phyloP scores from a whole-genome alignment of 257 asterid genomes.

The Prunella vulgaris region DNA sequence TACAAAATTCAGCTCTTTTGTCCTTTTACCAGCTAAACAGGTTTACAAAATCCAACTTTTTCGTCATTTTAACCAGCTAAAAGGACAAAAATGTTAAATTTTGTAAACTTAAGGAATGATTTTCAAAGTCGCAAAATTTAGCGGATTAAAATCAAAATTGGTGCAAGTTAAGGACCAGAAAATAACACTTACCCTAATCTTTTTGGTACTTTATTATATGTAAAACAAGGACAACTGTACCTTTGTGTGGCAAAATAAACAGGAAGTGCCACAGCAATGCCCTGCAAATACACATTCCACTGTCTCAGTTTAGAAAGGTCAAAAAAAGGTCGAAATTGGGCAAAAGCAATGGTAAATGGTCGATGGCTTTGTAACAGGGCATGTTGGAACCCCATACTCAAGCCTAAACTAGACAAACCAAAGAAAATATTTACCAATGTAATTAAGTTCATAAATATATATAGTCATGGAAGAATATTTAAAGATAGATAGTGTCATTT shows the following conservation, averaged over 20 bases:
- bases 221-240: constrained; percentile 32
- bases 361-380: neutral
- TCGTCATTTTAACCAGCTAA: too few species aligned
- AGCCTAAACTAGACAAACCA: neutral
- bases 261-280: constrained; percentile 97
- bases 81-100: too few species aligned
- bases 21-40: too few species aligned
- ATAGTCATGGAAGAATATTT: neutral
- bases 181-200: too few species aligned
- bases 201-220: constrained; percentile 7
- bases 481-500: neutral
- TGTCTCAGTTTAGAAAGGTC: constrained; percentile 3
- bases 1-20: too few species aligned
- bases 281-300: constrained; percentile 42
- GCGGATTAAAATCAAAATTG: too few species aligned
- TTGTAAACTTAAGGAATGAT: too few species aligned
- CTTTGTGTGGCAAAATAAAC: constrained; percentile 92
- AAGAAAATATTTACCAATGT: neutral
- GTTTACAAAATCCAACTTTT: too few species aligned
- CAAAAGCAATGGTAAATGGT: neutral
- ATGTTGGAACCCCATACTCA: neutral
- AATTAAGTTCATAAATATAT: neutral
- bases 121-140: too few species aligned
- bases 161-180: too few species aligned
- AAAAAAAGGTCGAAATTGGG: neutral